phyloP scores from a whole-genome alignment of 163 green algal genomes.

The Scenedesmus sp. region DNA sequence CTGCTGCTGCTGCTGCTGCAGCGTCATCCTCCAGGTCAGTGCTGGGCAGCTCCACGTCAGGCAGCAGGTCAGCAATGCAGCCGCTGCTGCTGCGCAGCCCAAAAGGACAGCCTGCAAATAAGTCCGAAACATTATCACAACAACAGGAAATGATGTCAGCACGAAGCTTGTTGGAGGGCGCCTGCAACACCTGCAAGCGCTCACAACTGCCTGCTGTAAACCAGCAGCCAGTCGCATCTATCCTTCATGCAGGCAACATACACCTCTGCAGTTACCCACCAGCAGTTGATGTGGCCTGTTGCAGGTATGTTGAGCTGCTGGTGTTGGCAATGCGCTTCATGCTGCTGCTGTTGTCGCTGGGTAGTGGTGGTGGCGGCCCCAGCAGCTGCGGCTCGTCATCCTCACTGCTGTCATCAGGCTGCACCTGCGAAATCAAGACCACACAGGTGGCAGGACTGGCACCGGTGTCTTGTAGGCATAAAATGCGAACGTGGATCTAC shows the following conservation, averaged over 20 bases:
- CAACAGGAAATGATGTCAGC: neutral
- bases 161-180: neutral
- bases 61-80: slow-evolving; percentile 24
- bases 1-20: neutral
- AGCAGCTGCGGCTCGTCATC: slow-evolving; percentile 8
- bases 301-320: neutral
- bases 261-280: neutral
- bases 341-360: neutral
- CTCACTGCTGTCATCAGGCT: neutral
- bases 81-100: neutral
- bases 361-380: neutral
- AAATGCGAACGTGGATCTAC: too few species aligned
- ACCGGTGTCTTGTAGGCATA: neutral
- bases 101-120: neutral
- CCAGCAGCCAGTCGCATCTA: neutral
- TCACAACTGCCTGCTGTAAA: neutral
- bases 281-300: neutral
- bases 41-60: slow-evolving; percentile 28
- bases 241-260: neutral
- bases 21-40: neutral
- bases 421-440: neutral
- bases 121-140: neutral
- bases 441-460: neutral
- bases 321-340: neutral
- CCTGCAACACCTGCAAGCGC: neutral